Evolutionary conservation across 306 rosid genomes (phyloP).

Genomic region (Prunus mira): DNA sequence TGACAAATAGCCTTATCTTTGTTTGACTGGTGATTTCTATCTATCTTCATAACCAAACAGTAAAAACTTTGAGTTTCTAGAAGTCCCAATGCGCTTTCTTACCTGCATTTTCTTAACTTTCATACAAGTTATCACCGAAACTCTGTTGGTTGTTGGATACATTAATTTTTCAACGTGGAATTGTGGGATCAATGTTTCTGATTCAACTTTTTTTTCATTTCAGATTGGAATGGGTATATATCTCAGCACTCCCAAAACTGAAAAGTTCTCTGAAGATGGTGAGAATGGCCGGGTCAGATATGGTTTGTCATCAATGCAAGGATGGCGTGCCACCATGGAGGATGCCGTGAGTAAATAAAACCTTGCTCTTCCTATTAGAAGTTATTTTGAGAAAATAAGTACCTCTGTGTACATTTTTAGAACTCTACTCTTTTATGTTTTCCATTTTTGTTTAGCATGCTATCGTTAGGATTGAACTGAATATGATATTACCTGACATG

Average conservation of each 20-base stretch:
- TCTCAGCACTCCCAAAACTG: conserved; percentile 94
- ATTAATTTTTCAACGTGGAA: neutral
- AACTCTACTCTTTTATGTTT: neutral
- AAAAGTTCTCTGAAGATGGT: conserved; percentile 88
- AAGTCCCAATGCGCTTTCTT: neutral
- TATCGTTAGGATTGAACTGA: neutral
- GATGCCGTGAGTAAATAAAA: conserved; percentile 80
- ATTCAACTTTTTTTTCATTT: conserved; percentile 21
- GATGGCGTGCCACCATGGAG: conserved; percentile 99
- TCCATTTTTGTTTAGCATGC: neutral
- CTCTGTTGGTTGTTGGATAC: neutral
- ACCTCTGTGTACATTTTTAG: neutral
- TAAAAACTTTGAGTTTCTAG: neutral
- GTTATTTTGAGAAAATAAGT: neutral
- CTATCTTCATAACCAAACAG: neutral
- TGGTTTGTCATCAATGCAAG: conserved; percentile 98
- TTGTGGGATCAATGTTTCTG: conserved; percentile 4
- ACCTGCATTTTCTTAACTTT: neutral
- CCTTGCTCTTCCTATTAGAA: conserved; percentile 11
- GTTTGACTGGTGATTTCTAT: neutral
- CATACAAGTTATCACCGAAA: neutral
- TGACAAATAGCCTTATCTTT: neutral
- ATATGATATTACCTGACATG: neutral
- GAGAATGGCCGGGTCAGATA: conserved; percentile 60
- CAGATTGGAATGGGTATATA: conserved; percentile 72